Percentiles rank a stretch among this genome's conserved stretches.
phyloP scores from a whole-genome alignment of 2,329 filamentous ascomycete genomes.

The Dothideomycetidae sp. region DNA sequence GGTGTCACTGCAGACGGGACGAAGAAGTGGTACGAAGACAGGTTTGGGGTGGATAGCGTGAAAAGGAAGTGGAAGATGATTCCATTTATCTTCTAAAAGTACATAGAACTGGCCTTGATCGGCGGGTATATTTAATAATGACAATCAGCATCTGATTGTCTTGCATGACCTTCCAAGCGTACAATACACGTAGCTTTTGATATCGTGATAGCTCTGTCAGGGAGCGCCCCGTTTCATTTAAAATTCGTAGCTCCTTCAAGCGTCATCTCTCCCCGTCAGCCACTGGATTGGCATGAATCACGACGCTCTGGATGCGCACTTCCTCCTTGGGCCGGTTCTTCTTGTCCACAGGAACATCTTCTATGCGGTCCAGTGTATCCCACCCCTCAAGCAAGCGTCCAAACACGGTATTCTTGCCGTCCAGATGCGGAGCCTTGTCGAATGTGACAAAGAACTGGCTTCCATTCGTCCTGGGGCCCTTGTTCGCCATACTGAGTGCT shows the following conservation, averaged over 20 bases:
- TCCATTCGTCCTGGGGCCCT: constrained; percentile 83
- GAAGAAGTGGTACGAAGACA: constrained; percentile 61
- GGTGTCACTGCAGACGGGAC: constrained; percentile 68
- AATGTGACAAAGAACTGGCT: constrained; percentile 76
- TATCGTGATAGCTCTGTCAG: no score
- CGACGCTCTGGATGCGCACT: constrained; percentile 52
- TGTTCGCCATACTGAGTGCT: constrained; percentile 90
- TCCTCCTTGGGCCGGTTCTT: constrained; percentile 59
- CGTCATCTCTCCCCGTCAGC: constrained; percentile 32
- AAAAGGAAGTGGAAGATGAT: constrained; percentile 60
- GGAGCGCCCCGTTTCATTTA: no score
- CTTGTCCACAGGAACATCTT: constrained; percentile 59
- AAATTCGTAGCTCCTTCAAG: background rate
- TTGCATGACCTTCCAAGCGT: no score
- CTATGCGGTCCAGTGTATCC: constrained; percentile 54
- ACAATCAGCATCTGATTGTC: no score
- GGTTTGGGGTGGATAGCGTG: constrained; percentile 56
- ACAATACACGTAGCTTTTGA: no score
- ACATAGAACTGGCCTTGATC: no score
- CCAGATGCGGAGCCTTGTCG: constrained; percentile 63
- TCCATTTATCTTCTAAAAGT: constrained; percentile 41
- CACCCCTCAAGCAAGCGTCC: constrained; percentile 50
- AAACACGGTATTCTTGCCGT: constrained; percentile 75
- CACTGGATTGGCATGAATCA: constrained; percentile 66
- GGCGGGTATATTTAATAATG: no score